Percentiles rank a stretch among this genome's conserved stretches.
Conservation (phyloP, 1,284 basidiomycete genomes). For the Pseudozyma hubeiensis region DNA sequence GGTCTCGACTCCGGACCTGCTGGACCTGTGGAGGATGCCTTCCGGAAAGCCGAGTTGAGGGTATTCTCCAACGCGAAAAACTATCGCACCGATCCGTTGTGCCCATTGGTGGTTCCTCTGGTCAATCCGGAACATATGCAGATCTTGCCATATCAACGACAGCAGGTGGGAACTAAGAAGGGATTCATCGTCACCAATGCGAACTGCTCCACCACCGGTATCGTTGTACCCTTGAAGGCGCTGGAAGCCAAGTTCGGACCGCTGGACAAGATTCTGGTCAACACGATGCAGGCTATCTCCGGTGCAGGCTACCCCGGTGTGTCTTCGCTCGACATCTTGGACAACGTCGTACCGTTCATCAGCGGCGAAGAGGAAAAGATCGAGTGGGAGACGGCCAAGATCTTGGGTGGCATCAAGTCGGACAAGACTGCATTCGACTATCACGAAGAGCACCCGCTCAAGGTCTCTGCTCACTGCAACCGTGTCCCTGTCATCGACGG, state of each 20-base stretch:
- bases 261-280: conserved; percentile 87
- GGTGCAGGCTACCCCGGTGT: conserved; percentile 97
- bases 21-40: conserved; percentile 89
- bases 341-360: conserved; percentile 97
- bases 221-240: conserved; percentile 90
- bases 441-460: conserved; percentile 81
- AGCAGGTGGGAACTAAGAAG: conserved; percentile 73
- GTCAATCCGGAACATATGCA: conserved; percentile 90
- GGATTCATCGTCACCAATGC: conserved; percentile 99
- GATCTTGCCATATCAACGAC: conserved; percentile 84
- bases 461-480: conserved; percentile 89
- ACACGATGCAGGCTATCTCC: conserved; percentile 97
- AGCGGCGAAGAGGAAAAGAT: conserved; percentile 89
- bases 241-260: conserved; percentile 93
- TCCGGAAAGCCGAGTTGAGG: conserved; percentile 86
- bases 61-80: conserved; percentile 99
- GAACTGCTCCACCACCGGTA: conserved; percentile 96
- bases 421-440: conserved; percentile 77
- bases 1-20: conserved; percentile 94
- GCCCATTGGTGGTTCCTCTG: conserved; percentile 96
- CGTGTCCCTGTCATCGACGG: conserved; percentile 94
- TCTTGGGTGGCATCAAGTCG: conserved; percentile 76
- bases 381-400: conserved; percentile 98
- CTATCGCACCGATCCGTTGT: conserved; percentile 89
- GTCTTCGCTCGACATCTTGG: conserved; percentile 88